Evolutionary conservation across 805 yeast genomes (phyloP).

Genomic region (Ogataea henricii): DNA sequence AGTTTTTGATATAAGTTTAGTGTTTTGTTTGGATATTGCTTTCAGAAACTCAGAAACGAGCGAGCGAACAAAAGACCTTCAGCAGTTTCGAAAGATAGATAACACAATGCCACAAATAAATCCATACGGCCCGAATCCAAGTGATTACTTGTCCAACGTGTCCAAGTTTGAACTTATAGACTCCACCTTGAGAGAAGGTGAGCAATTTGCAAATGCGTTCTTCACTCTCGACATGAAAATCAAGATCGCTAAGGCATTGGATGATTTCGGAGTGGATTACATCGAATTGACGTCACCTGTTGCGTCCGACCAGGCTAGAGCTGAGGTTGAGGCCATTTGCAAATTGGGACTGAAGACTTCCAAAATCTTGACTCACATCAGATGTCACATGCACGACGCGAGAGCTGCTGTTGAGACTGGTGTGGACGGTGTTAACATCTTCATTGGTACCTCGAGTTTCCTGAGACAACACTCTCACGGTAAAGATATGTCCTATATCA

Average conservation of each 20-base stretch:
- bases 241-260: slow-evolving; percentile 60
- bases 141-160: slow-evolving; percentile 58
- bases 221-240: slow-evolving; percentile 57
- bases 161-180: slow-evolving; percentile 55
- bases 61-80: not conserved
- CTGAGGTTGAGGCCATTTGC: slow-evolving; percentile 60
- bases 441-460: slow-evolving; percentile 60
- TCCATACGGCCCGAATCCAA: slow-evolving; percentile 62
- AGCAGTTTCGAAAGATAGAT: not conserved
- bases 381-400: slow-evolving; percentile 66
- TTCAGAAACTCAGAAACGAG: not conserved
- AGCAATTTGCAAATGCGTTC: slow-evolving; percentile 64
- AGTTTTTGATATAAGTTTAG: not conserved
- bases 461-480: slow-evolving; percentile 60
- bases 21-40: not conserved
- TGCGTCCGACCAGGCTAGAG: slow-evolving; percentile 58
- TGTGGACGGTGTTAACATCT: slow-evolving; percentile 63
- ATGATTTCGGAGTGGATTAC: slow-evolving; percentile 62
- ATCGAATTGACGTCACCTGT: slow-evolving; percentile 63
- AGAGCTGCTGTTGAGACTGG: slow-evolving; percentile 62
- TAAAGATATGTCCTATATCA: slow-evolving; percentile 61
- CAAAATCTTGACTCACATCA: slow-evolving; percentile 58
- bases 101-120: slow-evolving; percentile 34
- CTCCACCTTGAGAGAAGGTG: slow-evolving; percentile 64
- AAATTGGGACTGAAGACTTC: slow-evolving; percentile 56